Conservation (phyloP, 1,284 basidiomycete genomes). For the Heterobasidion irregulare region DNA sequence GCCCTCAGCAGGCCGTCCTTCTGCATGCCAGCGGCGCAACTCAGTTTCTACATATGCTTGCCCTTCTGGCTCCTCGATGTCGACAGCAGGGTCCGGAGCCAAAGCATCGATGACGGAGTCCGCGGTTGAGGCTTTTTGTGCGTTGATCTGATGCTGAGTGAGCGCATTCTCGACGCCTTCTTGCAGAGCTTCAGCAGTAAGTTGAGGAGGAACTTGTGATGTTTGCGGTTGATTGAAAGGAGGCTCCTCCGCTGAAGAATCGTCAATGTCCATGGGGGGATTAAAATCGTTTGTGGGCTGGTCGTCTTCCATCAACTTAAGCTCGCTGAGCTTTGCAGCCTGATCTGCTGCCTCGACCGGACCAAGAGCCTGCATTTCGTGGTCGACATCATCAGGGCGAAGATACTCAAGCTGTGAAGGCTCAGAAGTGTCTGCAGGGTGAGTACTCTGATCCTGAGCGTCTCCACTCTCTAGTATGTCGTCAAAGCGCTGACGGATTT, state of each 20-base stretch:
- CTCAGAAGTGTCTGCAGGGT: slow-evolving; percentile 27
- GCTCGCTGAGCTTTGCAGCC: slow-evolving; percentile 73
- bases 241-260: slow-evolving; percentile 17
- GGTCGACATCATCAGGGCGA: slow-evolving; percentile 62
- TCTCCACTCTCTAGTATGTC: slow-evolving; percentile 65
- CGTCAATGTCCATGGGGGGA: slow-evolving; percentile 40
- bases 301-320: slow-evolving; percentile 67
- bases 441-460: slow-evolving; percentile 20
- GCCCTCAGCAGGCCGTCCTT: slow-evolving; percentile 45
- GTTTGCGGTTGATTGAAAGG: slow-evolving; percentile 15
- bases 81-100: slow-evolving; percentile 26
- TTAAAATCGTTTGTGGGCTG: slow-evolving; percentile 23
- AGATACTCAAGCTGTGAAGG: slow-evolving; percentile 76
- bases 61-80: slow-evolving; percentile 21
- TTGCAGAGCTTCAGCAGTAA: slow-evolving; percentile 21
- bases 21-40: slow-evolving; percentile 55
- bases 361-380: slow-evolving; percentile 87
- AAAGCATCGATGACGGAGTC: slow-evolving; percentile 10
- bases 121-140: slow-evolving; percentile 9
- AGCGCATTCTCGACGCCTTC: slow-evolving; percentile 41
- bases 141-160: slow-evolving; percentile 25
- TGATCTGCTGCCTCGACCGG: slow-evolving; percentile 74
- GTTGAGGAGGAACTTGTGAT: slow-evolving; percentile 22
- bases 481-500: slow-evolving; percentile 79
- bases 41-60: slow-evolving; percentile 43